phyloP scores from a whole-genome alignment of 768 basidiomycete species.

The Mycena galericulata region DNA sequence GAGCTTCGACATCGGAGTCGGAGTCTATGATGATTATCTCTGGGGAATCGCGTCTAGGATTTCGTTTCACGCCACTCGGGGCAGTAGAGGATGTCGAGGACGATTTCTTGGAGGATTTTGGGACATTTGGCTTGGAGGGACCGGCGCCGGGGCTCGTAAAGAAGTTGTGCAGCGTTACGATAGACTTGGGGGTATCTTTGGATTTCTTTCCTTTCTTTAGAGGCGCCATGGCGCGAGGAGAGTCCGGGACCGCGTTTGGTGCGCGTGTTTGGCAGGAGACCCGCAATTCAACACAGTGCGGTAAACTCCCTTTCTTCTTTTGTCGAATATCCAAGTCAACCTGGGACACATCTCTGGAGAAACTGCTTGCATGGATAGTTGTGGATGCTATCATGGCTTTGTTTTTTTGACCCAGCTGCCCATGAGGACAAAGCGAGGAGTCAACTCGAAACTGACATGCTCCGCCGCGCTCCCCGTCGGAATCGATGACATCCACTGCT shows the following conservation, averaged over 20 bases:
- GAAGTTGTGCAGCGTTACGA: slow-evolving; percentile 27
- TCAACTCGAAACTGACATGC: too few species aligned
- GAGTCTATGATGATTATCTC: slow-evolving; percentile 76
- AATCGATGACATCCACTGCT: too few species aligned
- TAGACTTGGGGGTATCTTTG: slow-evolving; percentile 6
- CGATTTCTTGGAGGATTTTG: slow-evolving; percentile 2
- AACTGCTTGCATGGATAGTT: too few species aligned
- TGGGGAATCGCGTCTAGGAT: slow-evolving; percentile 17
- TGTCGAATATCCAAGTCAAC: too few species aligned
- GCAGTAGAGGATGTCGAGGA: background rate
- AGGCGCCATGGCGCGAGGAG: slow-evolving; percentile 23
- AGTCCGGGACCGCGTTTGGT: background rate
- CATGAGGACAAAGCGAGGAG: too few species aligned
- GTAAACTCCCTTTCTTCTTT: too few species aligned
- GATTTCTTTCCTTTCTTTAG: slow-evolving; percentile 16
- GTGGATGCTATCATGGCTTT: too few species aligned
- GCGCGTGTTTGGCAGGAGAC: slow-evolving; percentile 1
- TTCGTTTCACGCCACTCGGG: background rate
- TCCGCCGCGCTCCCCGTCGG: too few species aligned
- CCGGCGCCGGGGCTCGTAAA: slow-evolving; percentile 26
- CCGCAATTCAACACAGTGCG: too few species aligned
- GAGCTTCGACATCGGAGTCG: slow-evolving; percentile 57
- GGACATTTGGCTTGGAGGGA: background rate
- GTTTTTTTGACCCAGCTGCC: too few species aligned
- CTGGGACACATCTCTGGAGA: too few species aligned